These are phyloP conservation scores for Pelargonium exstipulatum DNA, from an alignment of 441 rosid species.

Conservation along the genomic window DNA sequence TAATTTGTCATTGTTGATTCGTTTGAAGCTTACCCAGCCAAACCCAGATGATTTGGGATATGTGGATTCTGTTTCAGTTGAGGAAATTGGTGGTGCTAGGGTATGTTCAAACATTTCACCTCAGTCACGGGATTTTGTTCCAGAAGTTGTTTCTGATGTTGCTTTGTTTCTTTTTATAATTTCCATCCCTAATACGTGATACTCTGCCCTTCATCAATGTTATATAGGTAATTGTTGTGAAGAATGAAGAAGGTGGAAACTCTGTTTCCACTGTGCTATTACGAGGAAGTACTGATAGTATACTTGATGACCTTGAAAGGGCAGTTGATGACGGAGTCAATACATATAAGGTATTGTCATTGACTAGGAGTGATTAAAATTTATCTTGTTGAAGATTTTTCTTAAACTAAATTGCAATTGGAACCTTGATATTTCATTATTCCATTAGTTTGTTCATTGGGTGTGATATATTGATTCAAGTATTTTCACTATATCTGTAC, in stretches of 20 bases:
- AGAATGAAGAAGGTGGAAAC: conserved; percentile 94
- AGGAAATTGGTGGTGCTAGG: conserved; percentile 94
- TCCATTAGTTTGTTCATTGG: not conserved
- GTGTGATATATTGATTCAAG: not conserved
- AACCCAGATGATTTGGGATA: conserved; percentile 87
- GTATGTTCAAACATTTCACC: conserved; percentile 39
- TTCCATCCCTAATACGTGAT: not conserved
- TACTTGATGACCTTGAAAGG: conserved; percentile 97
- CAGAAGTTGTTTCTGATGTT: not conserved
- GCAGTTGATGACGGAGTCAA: conserved; percentile 99
- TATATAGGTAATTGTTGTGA: conserved; percentile 71
- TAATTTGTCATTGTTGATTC: conserved; percentile 24
- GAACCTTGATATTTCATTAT: not conserved
- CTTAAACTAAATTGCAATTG: not conserved
- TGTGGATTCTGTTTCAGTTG: conserved; percentile 81
- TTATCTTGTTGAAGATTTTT: not conserved
- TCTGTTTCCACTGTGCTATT: conserved; percentile 83
- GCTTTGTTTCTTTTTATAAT: not conserved
- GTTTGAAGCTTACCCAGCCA: conserved; percentile 91
- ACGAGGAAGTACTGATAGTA: conserved; percentile 97
- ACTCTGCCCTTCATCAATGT: conserved; percentile 13
- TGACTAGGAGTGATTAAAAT: not conserved
- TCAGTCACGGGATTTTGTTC: conserved; percentile 14
- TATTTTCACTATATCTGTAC: conserved; percentile 19
- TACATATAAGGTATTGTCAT: conserved; percentile 69